These are phyloP conservation scores for Glutinoglossum americanum DNA, from an alignment of 495 filamentous ascomycete genomes.

Conservation along the genomic window DNA sequence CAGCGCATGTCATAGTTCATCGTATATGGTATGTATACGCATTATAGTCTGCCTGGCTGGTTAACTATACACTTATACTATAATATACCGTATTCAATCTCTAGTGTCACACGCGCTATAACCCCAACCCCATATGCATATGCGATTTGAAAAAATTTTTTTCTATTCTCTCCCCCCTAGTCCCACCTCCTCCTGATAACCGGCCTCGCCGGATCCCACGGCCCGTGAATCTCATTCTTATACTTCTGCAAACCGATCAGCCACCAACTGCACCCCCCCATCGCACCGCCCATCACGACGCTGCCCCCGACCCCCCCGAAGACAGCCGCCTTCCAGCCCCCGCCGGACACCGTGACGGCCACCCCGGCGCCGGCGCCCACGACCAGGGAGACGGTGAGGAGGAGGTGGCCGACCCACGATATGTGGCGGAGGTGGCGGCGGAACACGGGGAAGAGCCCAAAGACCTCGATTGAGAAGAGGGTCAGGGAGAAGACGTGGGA, in stretches of 20 bases:
- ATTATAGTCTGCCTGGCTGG: too few species aligned
- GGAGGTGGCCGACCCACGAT: constrained; percentile 63
- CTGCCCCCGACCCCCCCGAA: constrained; percentile 42
- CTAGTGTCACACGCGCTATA: too few species aligned
- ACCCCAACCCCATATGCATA: too few species aligned
- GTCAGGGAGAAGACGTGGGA: constrained; percentile 91
- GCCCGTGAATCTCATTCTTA: constrained; percentile 96
- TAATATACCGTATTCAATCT: too few species aligned
- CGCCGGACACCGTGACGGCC: constrained; percentile 38
- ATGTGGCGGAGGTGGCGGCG: constrained; percentile 63
- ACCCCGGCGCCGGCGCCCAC: constrained; percentile 56
- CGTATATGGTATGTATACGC: too few species aligned
- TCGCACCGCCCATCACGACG: constrained; percentile 54
- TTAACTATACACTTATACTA: too few species aligned
- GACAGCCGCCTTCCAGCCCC: constrained; percentile 58
- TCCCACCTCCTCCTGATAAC: constrained; percentile 43
- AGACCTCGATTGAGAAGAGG: constrained; percentile 90
- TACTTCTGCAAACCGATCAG: constrained; percentile 92
- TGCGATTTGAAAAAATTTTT: too few species aligned
- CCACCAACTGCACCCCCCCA: constrained; percentile 97
- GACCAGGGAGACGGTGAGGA: constrained; percentile 59
- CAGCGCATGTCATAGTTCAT: too few species aligned
- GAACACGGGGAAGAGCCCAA: constrained; percentile 91
- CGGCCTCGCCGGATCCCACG: constrained; percentile 91
- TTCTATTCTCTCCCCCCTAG: constrained; percentile 11